Base-by-base conservation (phyloP, 805 yeast genomes). In the Sugiyamaella americana region DNA sequence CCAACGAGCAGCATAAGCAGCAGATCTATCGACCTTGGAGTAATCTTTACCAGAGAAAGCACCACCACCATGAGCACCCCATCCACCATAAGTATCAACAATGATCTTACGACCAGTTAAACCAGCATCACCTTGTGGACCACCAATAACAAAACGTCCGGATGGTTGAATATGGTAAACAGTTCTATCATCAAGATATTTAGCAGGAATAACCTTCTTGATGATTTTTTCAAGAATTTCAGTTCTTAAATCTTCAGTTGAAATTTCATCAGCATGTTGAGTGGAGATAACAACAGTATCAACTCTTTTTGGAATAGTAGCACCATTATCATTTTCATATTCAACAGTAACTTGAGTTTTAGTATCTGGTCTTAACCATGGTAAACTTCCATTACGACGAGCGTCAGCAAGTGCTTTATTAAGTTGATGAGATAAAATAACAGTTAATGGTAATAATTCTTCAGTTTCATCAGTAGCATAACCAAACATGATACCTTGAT, bases 51-150 rank as follows among this genome's bases (percentile, higher is more conserved):
- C 98, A 56, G 96, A 85, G 88, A 93, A 93, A 57, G 98, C 98
- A 79, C 98, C 98, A 79, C 98, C 98, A 75, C 98, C 98, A 79
- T 93, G 98, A 66, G 98, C 98, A 74, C 98, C 97, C 94, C 98
- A 94, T 66, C 98, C 98, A 78, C 98, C 98, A 76, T 93, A 93
- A 57, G 98, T 95, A 74, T 93, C 98, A 68, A 93, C 98, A 65
- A 93, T 93, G 72, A 93, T 93, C 79, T 93, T 93, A 78, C 98
- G 87, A 72, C 98, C 98, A 60, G 98, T 93, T 68, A 93, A 77
- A 79, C 98, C 98, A 58, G 98, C 98, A 70, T 93, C 98, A 81
- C 98, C 98, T 75, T 93, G 98, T 61, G 98, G 98, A 71, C 98
- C 98, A 76, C 98, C 98, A 68, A 93, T 93, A 64, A 93, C 96